phyloP scores from a whole-genome alignment of 2,329 filamentous ascomycete genomes.

The Colletotrichum musae region DNA sequence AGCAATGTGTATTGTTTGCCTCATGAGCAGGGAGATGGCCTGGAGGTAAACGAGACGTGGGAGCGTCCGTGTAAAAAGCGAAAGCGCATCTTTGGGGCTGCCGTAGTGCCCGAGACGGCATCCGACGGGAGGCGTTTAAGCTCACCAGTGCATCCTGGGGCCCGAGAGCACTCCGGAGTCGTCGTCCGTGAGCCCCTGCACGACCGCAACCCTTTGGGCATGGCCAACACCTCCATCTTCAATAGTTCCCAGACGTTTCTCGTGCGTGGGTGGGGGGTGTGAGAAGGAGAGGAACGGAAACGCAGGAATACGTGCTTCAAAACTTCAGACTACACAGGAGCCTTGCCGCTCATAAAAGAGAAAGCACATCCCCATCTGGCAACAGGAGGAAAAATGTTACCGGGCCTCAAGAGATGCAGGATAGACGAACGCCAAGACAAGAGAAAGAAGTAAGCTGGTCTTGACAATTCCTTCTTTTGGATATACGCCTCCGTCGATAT shows the following conservation, averaged over 20 bases:
- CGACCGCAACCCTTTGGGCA: background rate
- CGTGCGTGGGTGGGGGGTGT: background rate
- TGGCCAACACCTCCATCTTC: background rate
- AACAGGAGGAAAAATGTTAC: too few relatives aligned
- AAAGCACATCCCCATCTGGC: background rate
- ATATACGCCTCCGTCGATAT: constrained; percentile 22
- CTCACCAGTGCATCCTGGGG: constrained; percentile 15
- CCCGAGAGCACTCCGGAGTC: constrained; percentile 21
- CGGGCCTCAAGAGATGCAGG: background rate
- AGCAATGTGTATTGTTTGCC: constrained; percentile 15
- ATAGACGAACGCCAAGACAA: constrained; percentile 22
- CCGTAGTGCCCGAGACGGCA: constrained; percentile 25
- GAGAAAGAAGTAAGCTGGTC: constrained; percentile 28
- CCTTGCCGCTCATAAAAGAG: constrained; percentile 32
- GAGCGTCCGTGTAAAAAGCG: constrained; percentile 31
- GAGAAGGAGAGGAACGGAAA: too few relatives aligned
- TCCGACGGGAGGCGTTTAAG: constrained; percentile 24
- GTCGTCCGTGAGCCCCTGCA: constrained; percentile 29
- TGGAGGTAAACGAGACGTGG: constrained; percentile 28
- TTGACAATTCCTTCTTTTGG: constrained; percentile 32
- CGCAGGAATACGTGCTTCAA: background rate
- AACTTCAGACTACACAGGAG: background rate
- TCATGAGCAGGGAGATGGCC: constrained; percentile 28
- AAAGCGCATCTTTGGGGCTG: constrained; percentile 1
- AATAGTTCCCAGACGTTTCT: background rate